These are phyloP conservation scores for Schizonepeta tenuifolia DNA, from an alignment of 257 asterid species.

Conservation along the genomic window DNA sequence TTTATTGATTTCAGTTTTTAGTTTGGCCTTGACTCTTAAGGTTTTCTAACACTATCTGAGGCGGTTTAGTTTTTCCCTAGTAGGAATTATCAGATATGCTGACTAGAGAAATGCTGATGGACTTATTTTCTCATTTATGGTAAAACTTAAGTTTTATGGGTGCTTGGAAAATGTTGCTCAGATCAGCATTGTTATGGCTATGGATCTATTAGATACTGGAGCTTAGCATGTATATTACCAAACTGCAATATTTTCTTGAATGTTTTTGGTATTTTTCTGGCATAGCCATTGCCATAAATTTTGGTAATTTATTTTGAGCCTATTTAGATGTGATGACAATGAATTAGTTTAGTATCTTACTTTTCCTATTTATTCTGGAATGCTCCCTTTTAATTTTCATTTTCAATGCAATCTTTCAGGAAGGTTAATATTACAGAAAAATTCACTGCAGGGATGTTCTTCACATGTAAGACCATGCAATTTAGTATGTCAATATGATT, in stretches of 20 bases:
- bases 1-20: background rate
- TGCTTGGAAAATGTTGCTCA: conserved; percentile 8
- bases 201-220: background rate
- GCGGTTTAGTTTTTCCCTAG: background rate
- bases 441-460: conserved; percentile 26
- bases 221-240: background rate
- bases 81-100: background rate
- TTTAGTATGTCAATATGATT: conserved; percentile 12
- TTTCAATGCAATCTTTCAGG: conserved; percentile 36
- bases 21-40: background rate
- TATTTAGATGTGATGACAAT: background rate
- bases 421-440: background rate
- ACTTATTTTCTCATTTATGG: background rate
- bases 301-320: background rate
- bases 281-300: background rate
- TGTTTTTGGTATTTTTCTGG: background rate
- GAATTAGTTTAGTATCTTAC: background rate
- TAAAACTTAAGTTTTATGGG: background rate
- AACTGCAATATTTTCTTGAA: background rate
- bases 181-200: conserved; percentile 10
- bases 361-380: conserved; percentile 6
- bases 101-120: background rate
- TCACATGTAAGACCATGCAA: conserved; percentile 32
- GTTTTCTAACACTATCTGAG: background rate
- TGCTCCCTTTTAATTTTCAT: conserved; percentile 14